Conservation (phyloP, 1,284 basidiomycete species). For the Ganoderma multipileum region DNA sequence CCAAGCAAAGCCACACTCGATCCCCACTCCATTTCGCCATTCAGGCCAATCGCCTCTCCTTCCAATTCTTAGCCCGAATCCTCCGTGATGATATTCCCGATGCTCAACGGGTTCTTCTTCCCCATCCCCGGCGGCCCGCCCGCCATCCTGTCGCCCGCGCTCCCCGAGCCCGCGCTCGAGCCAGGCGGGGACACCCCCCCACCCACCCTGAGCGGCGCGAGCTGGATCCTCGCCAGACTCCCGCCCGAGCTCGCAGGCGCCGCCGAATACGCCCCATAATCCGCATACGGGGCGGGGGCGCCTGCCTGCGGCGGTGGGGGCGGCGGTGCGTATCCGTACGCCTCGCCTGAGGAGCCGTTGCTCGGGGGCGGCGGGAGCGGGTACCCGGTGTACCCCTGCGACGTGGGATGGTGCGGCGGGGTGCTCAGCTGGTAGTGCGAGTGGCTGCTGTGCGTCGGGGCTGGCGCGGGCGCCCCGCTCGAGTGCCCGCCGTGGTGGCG, state of each 20-base stretch:
- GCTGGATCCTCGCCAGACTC: conserved; percentile 54
- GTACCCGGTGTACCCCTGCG: conserved; percentile 34
- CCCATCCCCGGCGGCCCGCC: conserved; percentile 24
- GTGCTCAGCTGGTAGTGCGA: conserved; percentile 38
- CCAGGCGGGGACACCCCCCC: conserved; percentile 35
- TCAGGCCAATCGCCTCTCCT: neutral
- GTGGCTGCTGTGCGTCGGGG: conserved; percentile 17
- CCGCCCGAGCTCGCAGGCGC: conserved; percentile 20
- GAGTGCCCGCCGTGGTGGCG: conserved; percentile 12
- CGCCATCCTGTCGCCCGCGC: conserved; percentile 31
- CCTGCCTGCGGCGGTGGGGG: neutral
- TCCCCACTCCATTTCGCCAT: neutral
- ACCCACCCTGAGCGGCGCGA: conserved; percentile 54
- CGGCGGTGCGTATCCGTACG: conserved; percentile 17
- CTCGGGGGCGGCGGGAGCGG: conserved; percentile 31
- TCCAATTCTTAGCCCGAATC: conserved; percentile 36
- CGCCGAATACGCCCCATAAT: conserved; percentile 22
- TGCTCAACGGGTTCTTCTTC: conserved; percentile 67
- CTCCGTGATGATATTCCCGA: conserved; percentile 75
- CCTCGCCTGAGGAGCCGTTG: conserved; percentile 13
- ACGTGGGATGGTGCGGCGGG: conserved; percentile 33
- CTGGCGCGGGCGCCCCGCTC: conserved; percentile 18
- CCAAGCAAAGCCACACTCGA: too few species aligned
- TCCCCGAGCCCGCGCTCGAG: conserved; percentile 36
- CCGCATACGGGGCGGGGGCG: conserved; percentile 12